phyloP scores from a whole-genome alignment of 257 asterid species.

The Nicotiana tomentosiformis region DNA sequence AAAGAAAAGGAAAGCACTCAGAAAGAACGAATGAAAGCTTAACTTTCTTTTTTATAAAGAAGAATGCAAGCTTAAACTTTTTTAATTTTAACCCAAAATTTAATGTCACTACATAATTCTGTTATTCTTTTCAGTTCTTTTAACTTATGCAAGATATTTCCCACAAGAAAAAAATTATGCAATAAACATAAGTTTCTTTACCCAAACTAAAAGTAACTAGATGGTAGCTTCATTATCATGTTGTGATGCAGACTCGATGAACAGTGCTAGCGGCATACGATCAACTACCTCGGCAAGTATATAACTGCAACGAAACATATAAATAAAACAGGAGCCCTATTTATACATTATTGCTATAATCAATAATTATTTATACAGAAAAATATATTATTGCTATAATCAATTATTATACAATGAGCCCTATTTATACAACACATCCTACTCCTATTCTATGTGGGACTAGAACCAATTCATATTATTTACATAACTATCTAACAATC shows the following conservation, averaged over 20 bases:
- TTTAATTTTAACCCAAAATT: not conserved
- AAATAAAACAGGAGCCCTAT: not conserved
- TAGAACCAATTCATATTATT: no score
- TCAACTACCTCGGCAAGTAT: constrained; percentile 47
- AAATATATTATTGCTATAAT: no score
- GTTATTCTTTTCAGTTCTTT: not conserved
- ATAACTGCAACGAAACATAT: constrained; percentile 48
- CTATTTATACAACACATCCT: no score
- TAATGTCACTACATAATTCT: not conserved
- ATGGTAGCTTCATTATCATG: constrained; percentile 47
- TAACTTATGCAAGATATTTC: not conserved
- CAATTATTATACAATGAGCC: no score
- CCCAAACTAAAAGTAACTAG: no score
- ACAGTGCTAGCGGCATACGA: constrained; percentile 65
- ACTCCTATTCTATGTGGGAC: no score
- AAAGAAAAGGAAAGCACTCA: no score
- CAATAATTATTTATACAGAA: no score
- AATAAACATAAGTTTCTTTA: not conserved
- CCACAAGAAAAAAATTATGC: not conserved
- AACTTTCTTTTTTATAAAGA: no score
- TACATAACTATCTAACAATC: no score
- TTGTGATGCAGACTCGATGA: constrained; percentile 92
- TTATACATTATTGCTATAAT: no score
- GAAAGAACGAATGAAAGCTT: no score
- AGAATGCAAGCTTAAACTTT: not conserved